Percentiles rank a stretch among this genome's conserved stretches.
phyloP scores from a whole-genome alignment of 2,329 filamentous ascomycete species.

The Aureobasidium melanogenum region DNA sequence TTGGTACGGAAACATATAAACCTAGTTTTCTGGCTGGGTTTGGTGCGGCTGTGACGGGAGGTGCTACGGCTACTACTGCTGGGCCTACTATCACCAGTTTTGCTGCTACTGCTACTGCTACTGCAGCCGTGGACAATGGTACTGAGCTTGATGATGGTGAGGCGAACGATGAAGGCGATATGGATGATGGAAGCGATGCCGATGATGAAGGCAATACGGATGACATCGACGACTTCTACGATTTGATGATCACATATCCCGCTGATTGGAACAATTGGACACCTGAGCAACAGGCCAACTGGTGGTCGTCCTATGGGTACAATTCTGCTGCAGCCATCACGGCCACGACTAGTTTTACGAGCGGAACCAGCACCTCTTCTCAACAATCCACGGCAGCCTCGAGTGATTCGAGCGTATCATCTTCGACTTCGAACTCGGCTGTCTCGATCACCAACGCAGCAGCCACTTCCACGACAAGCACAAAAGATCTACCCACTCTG shows the following conservation, averaged over 20 bases:
- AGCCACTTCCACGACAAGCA: background rate
- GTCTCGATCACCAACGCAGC: background rate
- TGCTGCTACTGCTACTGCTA: background rate
- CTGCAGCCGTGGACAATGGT: background rate
- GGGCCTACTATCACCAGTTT: background rate
- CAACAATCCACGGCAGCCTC: background rate
- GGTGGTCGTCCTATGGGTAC: too few species aligned
- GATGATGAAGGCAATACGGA: too few species aligned
- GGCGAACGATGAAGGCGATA: too few species aligned
- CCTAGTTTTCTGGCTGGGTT: slow-evolving; percentile 40
- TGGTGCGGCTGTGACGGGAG: background rate
- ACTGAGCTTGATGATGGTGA: background rate
- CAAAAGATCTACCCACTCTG: background rate
- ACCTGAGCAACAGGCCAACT: too few species aligned
- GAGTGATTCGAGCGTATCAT: background rate
- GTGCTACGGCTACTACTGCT: background rate
- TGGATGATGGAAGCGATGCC: too few species aligned
- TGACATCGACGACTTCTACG: too few species aligned
- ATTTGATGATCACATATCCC: too few species aligned
- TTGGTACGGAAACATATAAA: slow-evolving; percentile 47
- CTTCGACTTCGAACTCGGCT: background rate
- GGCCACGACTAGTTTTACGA: background rate
- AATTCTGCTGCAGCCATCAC: background rate
- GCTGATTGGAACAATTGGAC: too few species aligned
- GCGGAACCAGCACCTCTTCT: background rate